These are phyloP conservation scores for Coniochaeta prunicola DNA, from an alignment of 2,329 filamentous ascomycete genomes.

Conservation along the genomic window DNA sequence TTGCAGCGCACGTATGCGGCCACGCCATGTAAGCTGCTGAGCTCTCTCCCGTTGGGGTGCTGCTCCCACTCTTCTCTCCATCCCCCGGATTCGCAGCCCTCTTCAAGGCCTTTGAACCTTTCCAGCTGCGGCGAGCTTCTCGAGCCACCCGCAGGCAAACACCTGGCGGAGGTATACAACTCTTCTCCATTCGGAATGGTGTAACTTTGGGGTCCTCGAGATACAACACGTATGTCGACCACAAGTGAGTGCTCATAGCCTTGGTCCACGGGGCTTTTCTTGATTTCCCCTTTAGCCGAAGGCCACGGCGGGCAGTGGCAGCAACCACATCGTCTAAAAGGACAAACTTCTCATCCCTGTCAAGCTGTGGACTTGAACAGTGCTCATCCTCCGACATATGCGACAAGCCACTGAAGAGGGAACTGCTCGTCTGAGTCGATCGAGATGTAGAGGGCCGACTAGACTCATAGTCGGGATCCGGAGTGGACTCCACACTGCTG, in stretches of 20 bases:
- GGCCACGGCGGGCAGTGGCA: not conserved
- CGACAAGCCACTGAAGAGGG: slow-evolving; percentile 50
- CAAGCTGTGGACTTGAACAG: slow-evolving; percentile 43
- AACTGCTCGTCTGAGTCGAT: slow-evolving; percentile 51
- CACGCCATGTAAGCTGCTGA: slow-evolving; percentile 47
- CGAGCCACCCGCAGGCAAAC: slow-evolving; percentile 59
- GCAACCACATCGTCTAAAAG: slow-evolving; percentile 5
- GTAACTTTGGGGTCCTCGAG: slow-evolving; percentile 61
- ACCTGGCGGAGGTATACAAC: slow-evolving; percentile 56
- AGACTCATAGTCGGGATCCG: slow-evolving; percentile 45
- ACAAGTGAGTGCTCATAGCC: slow-evolving; percentile 58
- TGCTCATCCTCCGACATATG: slow-evolving; percentile 48
- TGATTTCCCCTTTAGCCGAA: slow-evolving; percentile 16
- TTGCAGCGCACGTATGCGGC: slow-evolving; percentile 58
- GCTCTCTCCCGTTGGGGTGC: slow-evolving; percentile 44
- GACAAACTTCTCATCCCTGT: slow-evolving; percentile 23
- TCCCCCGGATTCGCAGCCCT: slow-evolving; percentile 15
- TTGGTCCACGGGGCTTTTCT: slow-evolving; percentile 56
- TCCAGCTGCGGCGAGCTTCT: slow-evolving; percentile 60
- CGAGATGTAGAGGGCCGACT: slow-evolving; percentile 53
- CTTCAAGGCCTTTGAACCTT: slow-evolving; percentile 42
- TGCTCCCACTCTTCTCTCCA: slow-evolving; percentile 41
- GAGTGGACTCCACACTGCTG: slow-evolving; percentile 48
- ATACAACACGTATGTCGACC: slow-evolving; percentile 58
- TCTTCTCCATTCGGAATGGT: slow-evolving; percentile 56